phyloP scores from a whole-genome alignment of 108 stramenopile species.

The Pseudonitzschia multiseries region DNA sequence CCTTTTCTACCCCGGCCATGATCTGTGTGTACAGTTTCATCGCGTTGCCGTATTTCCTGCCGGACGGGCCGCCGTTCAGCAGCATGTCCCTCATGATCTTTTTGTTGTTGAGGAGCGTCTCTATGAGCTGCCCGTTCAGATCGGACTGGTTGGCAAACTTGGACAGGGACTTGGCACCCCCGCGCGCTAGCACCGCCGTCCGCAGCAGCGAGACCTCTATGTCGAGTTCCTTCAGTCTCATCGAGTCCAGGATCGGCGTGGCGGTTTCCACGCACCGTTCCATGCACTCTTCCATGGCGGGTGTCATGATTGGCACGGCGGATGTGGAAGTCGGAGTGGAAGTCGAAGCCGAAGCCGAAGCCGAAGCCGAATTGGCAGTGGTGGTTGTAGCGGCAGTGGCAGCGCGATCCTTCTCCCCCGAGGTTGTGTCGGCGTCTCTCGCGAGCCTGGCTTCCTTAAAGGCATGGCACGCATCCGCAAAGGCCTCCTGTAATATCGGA shows the following conservation, averaged over 20 bases:
- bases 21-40: conserved; percentile 43
- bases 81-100: conserved; percentile 44
- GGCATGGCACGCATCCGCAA: conserved; percentile 37
- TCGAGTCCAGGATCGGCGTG: conserved; percentile 34
- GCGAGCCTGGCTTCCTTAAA: conserved; percentile 39
- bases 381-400: too few relatives aligned
- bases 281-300: conserved; percentile 27
- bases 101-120: conserved; percentile 41
- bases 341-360: conserved; percentile 31
- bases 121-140: conserved; percentile 39
- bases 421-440: too few relatives aligned
- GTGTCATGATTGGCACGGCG: conserved; percentile 22
- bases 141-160: conserved; percentile 40
- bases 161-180: conserved; percentile 38
- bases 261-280: conserved; percentile 34
- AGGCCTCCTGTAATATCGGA: conserved; percentile 35
- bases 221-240: conserved; percentile 33
- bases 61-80: conserved; percentile 34
- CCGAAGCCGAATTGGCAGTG: too few relatives aligned
- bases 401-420: too few relatives aligned
- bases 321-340: conserved; percentile 27
- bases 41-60: conserved; percentile 39
- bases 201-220: conserved; percentile 43
- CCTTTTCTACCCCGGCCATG: conserved; percentile 34
- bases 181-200: conserved; percentile 31